Evolutionary conservation across 768 basidiomycete species (phyloP).

Genomic region (Suillus hirtellus): DNA sequence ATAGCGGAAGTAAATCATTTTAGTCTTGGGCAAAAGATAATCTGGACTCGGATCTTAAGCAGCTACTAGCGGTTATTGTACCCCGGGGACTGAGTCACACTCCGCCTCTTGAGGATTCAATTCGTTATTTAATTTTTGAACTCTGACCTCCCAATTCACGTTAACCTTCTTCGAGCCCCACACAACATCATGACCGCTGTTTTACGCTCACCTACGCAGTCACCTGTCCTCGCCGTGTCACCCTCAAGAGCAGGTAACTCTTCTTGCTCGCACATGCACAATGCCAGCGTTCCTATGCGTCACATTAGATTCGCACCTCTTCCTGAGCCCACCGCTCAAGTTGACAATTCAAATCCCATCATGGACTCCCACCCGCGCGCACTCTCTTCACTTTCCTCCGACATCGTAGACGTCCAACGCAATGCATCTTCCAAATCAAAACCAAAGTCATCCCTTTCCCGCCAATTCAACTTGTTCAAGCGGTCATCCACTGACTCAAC

Average conservation of each 20-base stretch:
- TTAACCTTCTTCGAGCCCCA: not conserved
- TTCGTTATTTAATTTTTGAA: not conserved
- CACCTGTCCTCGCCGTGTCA: not conserved
- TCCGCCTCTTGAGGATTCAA: not conserved
- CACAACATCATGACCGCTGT: not conserved
- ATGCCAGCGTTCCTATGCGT: not conserved
- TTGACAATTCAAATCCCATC: not conserved
- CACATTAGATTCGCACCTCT: slow-evolving; percentile 3
- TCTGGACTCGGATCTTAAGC: not conserved
- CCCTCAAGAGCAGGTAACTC: not conserved
- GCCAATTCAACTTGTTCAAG: slow-evolving; percentile 5
- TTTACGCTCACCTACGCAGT: not conserved
- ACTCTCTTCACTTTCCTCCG: not conserved
- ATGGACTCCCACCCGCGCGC: not conserved
- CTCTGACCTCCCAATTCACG: not conserved
- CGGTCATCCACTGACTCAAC: not conserved
- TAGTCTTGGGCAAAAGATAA: too few relatives aligned
- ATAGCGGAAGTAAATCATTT: too few relatives aligned
- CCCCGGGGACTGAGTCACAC: not conserved
- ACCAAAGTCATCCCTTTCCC: not conserved
- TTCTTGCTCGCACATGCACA: not conserved
- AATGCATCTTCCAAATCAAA: not conserved
- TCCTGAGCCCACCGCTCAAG: not conserved
- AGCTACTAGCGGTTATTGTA: not conserved
- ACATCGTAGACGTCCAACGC: not conserved